These are phyloP conservation scores for Phaeodactylum tricornutum DNA, from an alignment of 108 stramenopile genomes.

Conservation along the genomic window DNA sequence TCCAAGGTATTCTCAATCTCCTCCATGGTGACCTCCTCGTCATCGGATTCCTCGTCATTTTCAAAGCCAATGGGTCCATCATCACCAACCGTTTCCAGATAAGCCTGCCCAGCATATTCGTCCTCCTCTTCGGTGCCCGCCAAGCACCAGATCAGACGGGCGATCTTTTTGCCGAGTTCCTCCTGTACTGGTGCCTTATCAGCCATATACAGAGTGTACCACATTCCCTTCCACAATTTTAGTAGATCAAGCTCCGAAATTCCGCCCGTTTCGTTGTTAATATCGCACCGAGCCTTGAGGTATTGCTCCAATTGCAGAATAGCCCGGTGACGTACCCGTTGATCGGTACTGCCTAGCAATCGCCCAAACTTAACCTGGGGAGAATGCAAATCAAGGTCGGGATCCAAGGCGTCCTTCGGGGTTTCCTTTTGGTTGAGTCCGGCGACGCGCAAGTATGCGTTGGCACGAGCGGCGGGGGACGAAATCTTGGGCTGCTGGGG, in stretches of 20 bases:
- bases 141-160: conserved; percentile 77
- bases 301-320: conserved; percentile 57
- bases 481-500: conserved; percentile 80
- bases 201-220: conserved; percentile 86
- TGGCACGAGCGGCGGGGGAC: conserved; percentile 49
- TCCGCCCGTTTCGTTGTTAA: conserved; percentile 33
- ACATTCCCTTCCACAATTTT: conserved; percentile 90
- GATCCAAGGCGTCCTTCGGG: conserved; percentile 27
- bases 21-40: conserved; percentile 1
- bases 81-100: conserved; percentile 36
- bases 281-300: conserved; percentile 45
- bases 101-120: conserved; percentile 67
- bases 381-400: conserved; percentile 52
- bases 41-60: conserved; percentile 18
- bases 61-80: conserved; percentile 23
- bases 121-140: conserved; percentile 84
- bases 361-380: conserved; percentile 74
- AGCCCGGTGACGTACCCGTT: conserved; percentile 58
- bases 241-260: conserved; percentile 79
- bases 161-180: conserved; percentile 61
- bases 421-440: conserved; percentile 37
- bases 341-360: conserved; percentile 60
- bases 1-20: conserved; percentile 5
- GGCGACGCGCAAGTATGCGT: conserved; percentile 61
- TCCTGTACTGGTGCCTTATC: conserved; percentile 86